Conservation (phyloP, 2,329 filamentous ascomycete genomes). For the Cladophialophora chaetospira region DNA sequence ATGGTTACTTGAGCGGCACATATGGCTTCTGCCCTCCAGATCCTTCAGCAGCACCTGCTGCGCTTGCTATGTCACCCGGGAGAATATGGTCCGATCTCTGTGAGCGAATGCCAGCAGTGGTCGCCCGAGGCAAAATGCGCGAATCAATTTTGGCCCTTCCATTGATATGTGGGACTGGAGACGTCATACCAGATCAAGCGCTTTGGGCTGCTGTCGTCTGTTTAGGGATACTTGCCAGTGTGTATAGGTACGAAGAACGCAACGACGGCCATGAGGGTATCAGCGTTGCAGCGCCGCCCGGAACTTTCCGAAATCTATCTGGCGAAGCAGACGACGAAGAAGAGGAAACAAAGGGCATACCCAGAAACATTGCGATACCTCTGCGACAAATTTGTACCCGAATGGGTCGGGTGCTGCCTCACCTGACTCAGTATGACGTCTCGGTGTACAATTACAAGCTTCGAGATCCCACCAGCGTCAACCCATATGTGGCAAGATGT, state of each 20-base stretch:
- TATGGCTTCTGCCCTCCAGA: slow-evolving; percentile 26
- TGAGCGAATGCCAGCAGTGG: slow-evolving; percentile 22
- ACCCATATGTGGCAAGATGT: slow-evolving; percentile 23
- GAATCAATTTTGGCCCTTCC: slow-evolving; percentile 18
- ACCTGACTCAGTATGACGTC: slow-evolving; percentile 24
- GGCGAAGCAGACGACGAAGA: slow-evolving; percentile 24
- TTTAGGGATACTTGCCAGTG: slow-evolving; percentile 22
- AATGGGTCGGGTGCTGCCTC: slow-evolving; percentile 20
- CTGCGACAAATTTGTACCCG: slow-evolving; percentile 21
- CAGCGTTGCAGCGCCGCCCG: slow-evolving; percentile 20
- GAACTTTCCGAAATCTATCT: slow-evolving; percentile 13
- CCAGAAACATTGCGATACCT: slow-evolving; percentile 21
- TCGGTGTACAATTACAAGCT: slow-evolving; percentile 25
- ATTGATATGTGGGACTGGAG: slow-evolving; percentile 17
- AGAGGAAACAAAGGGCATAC: slow-evolving; percentile 22
- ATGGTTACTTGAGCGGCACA: slow-evolving; percentile 20
- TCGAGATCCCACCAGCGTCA: slow-evolving; percentile 23
- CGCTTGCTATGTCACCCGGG: slow-evolving; percentile 20
- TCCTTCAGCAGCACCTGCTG: slow-evolving; percentile 14
- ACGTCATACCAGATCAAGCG: slow-evolving; percentile 21
- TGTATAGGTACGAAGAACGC: slow-evolving; percentile 22
- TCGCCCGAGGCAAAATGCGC: slow-evolving; percentile 20
- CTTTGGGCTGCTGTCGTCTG: slow-evolving; percentile 25
- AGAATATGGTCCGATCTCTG: slow-evolving; percentile 24
- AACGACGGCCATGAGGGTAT: slow-evolving; percentile 25